Percentiles rank a stretch among this genome's conserved stretches.
Evolutionary conservation across 2,329 filamentous ascomycete genomes (phyloP).

Genomic region (Magnaporthiopsis incrustans): DNA sequence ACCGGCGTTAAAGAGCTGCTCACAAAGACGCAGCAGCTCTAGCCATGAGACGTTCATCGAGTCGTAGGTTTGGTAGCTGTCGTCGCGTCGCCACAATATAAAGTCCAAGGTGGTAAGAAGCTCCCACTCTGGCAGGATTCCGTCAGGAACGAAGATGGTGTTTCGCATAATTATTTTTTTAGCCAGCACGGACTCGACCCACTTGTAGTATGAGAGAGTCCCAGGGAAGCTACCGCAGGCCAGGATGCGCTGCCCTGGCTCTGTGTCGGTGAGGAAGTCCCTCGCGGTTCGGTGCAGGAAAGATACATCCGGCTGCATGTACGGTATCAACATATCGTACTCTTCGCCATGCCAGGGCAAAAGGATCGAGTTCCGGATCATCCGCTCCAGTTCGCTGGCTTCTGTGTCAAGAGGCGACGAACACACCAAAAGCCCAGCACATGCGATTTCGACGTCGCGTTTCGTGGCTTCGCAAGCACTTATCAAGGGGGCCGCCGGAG

Average conservation of each 20-base stretch:
- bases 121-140: too few relatives aligned
- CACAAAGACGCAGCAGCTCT: not conserved
- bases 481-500: not conserved
- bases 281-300: slow-evolving; percentile 3
- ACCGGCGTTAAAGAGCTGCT: not conserved
- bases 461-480: not conserved
- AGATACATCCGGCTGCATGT: not conserved
- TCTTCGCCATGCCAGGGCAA: not conserved
- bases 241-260: not conserved
- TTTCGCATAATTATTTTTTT: not conserved
- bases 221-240: not conserved
- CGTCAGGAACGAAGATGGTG: too few relatives aligned
- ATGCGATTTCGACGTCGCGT: not conserved
- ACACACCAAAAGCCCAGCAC: slow-evolving; percentile 1
- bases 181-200: not conserved
- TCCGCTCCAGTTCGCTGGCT: not conserved
- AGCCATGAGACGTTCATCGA: not conserved
- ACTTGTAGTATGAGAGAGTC: too few relatives aligned
- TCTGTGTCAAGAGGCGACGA: not conserved
- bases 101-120: too few relatives aligned
- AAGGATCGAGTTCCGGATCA: not conserved
- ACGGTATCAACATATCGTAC: not conserved
- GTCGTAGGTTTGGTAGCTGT: too few relatives aligned
- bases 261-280: slow-evolving; percentile 1
- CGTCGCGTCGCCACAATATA: too few relatives aligned